Evolutionary conservation across 2,329 filamentous ascomycete genomes (phyloP), one percentile per base, ranked within the genome.

Genomic region (Sporothrix dimorphospora): DNA sequence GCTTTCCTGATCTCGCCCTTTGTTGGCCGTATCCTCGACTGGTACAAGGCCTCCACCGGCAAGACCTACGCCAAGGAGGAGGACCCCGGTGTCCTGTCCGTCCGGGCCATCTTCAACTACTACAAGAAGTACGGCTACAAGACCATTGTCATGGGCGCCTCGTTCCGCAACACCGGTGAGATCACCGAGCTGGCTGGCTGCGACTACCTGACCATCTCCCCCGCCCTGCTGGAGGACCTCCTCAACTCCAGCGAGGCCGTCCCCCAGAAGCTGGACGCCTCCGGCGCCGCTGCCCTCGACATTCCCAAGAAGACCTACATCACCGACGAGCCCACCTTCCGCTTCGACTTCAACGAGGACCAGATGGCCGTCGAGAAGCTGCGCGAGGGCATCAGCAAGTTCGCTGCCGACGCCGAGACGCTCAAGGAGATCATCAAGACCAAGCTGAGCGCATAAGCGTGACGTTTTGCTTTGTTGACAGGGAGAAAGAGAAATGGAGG

Each of bases 101-200:
- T 99, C 81, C 89, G 95, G 88, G 81, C 80, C 83, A 99, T 99
- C 87, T 99, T 92, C 91, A 96, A 99, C 90, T 99, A 99, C 93
- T 99, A 99, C 92, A 99, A 99, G 93, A 98, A 98, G 89, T 93
- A 87, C 83, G 94, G 92, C 83, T 98, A 99, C 91, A 97, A 97
- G 80, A 99, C 96, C 83, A 98, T 98, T 79, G 96, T 99, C 85
- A 99, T 99, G 96, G 96, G 96, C 81, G 96, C 96, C 78, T 98
- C 94, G 53, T 99, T 99, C 94, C 91, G 96, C 83, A 98, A 92
- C 88, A 86, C 86, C 75, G 96, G 96, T 80, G 96, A 99, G 88
- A 97, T 99, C 84, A 98, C 94, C 65, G 96, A 99, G 88, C 90
- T 99, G 75, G 95, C 95, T 81, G 96, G 96, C 81, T 98, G 94